phyloP scores from a whole-genome alignment of 208 protist genomes.

The Leishmania major region DNA sequence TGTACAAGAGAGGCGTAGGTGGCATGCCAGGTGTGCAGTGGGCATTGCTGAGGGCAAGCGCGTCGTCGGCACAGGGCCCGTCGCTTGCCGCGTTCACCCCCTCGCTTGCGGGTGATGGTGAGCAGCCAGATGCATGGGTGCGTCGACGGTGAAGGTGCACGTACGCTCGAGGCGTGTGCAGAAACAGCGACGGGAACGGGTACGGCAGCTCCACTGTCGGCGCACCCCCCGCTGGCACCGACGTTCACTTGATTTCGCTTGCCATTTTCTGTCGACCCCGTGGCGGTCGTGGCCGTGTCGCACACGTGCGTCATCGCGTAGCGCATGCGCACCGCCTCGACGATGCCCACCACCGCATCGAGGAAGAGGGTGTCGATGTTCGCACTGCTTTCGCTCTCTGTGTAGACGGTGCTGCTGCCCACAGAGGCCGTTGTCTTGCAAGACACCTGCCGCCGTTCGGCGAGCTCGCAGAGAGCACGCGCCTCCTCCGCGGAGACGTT shows the following conservation, averaged over 20 bases:
- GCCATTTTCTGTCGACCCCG: background rate
- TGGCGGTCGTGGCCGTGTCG: background rate
- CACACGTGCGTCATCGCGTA: constrained; percentile 16
- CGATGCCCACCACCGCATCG: constrained; percentile 19
- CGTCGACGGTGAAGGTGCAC: constrained; percentile 4
- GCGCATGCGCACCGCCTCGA: constrained; percentile 24
- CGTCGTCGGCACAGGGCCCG: background rate
- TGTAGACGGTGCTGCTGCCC: background rate
- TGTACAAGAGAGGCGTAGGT: constrained; percentile 9
- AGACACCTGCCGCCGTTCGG: background rate
- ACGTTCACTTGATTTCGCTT: background rate
- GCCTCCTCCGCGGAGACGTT: constrained; percentile 33
- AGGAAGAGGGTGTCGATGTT: constrained; percentile 22
- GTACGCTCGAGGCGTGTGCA: constrained; percentile 35
- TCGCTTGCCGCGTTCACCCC: background rate
- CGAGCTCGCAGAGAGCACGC: constrained; percentile 14
- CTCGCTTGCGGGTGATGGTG: background rate
- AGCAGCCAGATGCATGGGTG: too few species aligned
- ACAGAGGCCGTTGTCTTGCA: background rate
- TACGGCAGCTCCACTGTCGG: constrained; percentile 24
- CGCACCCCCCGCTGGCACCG: background rate
- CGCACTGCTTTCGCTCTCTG: background rate
- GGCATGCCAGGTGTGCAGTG: constrained; percentile 16
- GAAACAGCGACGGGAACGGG: constrained; percentile 62
- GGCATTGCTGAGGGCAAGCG: background rate